These are phyloP conservation scores for Alternaria atra DNA, from an alignment of 2,329 filamentous ascomycete species.

Conservation along the genomic window DNA sequence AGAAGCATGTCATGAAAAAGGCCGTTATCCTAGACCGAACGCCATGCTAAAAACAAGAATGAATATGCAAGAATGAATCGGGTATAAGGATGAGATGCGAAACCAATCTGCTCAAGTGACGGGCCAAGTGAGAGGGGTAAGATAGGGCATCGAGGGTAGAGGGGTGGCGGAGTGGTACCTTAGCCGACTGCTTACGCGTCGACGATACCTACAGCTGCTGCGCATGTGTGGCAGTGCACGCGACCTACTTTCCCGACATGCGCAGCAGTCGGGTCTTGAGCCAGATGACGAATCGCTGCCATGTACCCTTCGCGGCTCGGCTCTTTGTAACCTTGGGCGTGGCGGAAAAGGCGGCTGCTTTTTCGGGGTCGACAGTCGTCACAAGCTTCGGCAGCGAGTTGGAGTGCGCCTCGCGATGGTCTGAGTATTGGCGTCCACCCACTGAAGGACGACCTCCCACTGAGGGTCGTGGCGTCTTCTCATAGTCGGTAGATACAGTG, in stretches of 20 bases:
- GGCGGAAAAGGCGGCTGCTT: constrained; percentile 31
- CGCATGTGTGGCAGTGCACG: constrained; percentile 7
- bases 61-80: constrained; percentile 12
- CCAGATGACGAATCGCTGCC: constrained; percentile 67
- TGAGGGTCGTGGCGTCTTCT: constrained; percentile 43
- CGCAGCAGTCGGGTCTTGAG: constrained; percentile 64
- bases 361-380: constrained; percentile 41
- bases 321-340: constrained; percentile 45
- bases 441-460: constrained; percentile 46
- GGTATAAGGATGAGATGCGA: constrained; percentile 11
- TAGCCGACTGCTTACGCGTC: background rate
- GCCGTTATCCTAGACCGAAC: constrained; percentile 26
- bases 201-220: background rate
- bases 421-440: constrained; percentile 50
- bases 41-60: constrained; percentile 32
- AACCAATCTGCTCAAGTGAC: background rate
- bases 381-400: constrained; percentile 48
- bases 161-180: background rate
- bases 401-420: constrained; percentile 47
- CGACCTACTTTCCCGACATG: constrained; percentile 42
- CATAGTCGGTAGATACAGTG: constrained; percentile 44
- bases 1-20: constrained; percentile 27
- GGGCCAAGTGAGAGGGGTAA: background rate
- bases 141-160: background rate
- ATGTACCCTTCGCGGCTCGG: constrained; percentile 54